Evolutionary conservation across 192 early-diverging fungal species (phyloP), one percentile per base, ranked within the genome.

Genomic region (Chytriomyces confervae): DNA sequence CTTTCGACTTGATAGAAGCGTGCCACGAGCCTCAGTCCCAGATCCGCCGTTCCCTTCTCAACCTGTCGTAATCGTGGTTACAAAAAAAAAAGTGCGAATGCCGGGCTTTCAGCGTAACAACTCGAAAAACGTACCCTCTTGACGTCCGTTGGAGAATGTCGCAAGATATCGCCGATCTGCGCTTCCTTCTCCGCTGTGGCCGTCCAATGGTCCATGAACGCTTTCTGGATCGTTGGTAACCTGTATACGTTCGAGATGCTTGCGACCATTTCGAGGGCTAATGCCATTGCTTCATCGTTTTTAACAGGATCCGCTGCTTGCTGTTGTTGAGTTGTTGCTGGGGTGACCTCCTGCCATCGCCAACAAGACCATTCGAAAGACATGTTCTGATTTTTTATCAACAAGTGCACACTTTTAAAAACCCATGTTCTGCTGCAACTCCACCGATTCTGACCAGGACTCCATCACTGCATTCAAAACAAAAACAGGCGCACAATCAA

Each of bases 1-100:
- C 84, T 72, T 8, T 91, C 89, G 7, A 96, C 95, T 51, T 91
- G 85, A 80, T 89, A 92, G 76, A 94, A 90, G 6, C 90, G 86
- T 50, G 83, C 75, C 45, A 82, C 67, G 16, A 62, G 16, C 7
- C 53, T 16, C n/a, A 88, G 27, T 0, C 43, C 23, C 10, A 80
- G 72, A 2, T 16, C 63, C 16, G 66, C 69, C n/a, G 47, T 27
- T 1, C 81, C 77, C 36, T 49, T 45, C 23, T 63, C 77, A 11
- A 79, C 81, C 70, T 72, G 48, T 48, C 13, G 27, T 43, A 0
- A 36, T 48, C 10, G 67, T 49, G 43, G n/a, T 48, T 16, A 48
- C 27, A 44, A 9, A 47, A 16, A 18, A 36, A 43, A 49, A 20
- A 20, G 20, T 57, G 53, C 16, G 53, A 57, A 20, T 13, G 20